Evolutionary conservation across 2,329 filamentous ascomycete species (phyloP).

Genomic region (Graphiopsis chlorocephala): DNA sequence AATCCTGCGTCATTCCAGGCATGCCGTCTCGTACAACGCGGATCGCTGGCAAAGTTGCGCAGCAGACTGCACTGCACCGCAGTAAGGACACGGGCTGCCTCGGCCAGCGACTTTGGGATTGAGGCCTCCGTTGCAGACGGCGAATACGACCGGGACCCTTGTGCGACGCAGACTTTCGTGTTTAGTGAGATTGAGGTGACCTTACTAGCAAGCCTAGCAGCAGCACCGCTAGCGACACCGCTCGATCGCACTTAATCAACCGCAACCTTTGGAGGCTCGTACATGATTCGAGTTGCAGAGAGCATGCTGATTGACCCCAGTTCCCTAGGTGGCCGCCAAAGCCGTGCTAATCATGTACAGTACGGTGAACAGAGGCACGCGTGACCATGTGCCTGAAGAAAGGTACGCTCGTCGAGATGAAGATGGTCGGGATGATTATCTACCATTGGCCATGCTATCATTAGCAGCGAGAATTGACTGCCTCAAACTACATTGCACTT

Average conservation of each 20-base stretch:
- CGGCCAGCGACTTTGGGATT: not conserved
- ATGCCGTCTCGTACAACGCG: not conserved
- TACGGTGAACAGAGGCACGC: not conserved
- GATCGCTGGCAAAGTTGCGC: not conserved
- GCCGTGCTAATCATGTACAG: not conserved
- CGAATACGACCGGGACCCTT: not conserved
- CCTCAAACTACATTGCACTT: not conserved
- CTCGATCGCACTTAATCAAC: not conserved
- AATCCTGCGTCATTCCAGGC: not conserved
- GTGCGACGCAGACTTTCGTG: not conserved
- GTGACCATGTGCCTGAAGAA: not conserved
- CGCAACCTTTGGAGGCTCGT: not conserved
- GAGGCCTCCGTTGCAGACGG: not conserved
- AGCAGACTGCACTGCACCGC: not conserved
- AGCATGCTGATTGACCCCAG: not conserved
- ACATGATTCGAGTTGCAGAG: constrained; percentile 9
- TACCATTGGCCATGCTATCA: not conserved
- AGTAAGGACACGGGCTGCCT: not conserved
- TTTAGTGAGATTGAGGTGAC: not conserved
- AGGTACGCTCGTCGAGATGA: not conserved
- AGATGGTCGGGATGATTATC: not conserved
- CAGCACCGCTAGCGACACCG: not conserved
- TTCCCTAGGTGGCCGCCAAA: not conserved
- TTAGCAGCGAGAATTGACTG: not conserved
- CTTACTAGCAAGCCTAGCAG: not conserved